Evolutionary conservation across 495 filamentous ascomycete genomes (phyloP).

Genomic region (Lophiostoma macrostomum): DNA sequence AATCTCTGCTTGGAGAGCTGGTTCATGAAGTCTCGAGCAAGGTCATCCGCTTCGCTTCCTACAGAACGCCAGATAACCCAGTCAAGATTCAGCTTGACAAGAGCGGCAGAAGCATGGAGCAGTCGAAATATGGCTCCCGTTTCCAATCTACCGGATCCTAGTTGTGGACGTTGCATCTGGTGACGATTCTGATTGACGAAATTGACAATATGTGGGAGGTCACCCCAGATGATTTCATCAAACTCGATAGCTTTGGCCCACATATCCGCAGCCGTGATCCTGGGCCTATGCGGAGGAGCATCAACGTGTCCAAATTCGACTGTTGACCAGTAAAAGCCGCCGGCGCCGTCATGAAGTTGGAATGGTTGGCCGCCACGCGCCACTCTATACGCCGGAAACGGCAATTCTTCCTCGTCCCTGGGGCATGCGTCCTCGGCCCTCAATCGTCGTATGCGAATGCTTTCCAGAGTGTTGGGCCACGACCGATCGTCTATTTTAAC

Average conservation of each 20-base stretch:
- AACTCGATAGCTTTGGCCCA: slow-evolving; percentile 9
- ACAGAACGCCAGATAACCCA: slow-evolving; percentile 31
- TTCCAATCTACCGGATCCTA: neutral
- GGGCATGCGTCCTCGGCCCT: neutral
- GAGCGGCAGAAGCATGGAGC: slow-evolving; percentile 20
- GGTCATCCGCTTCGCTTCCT: neutral
- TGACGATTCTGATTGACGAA: slow-evolving; percentile 3
- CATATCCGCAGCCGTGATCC: slow-evolving; percentile 1
- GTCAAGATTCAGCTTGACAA: slow-evolving; percentile 37
- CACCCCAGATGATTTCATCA: slow-evolving; percentile 20
- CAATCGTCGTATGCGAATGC: slow-evolving; percentile 36
- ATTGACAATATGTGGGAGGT: slow-evolving; percentile 11
- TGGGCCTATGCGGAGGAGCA: neutral
- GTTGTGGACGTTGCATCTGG: neutral
- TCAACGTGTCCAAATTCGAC: slow-evolving; percentile 8
- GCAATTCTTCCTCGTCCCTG: neutral
- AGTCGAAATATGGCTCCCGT: slow-evolving; percentile 20
- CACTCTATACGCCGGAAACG: slow-evolving; percentile 6
- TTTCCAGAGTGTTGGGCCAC: slow-evolving; percentile 26
- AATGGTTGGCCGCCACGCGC: slow-evolving; percentile 10
- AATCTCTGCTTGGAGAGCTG: slow-evolving; percentile 27
- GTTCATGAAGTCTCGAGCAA: slow-evolving; percentile 1
- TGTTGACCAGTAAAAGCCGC: slow-evolving; percentile 15
- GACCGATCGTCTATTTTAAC: slow-evolving; percentile 11
- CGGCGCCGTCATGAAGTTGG: slow-evolving; percentile 15